Evolutionary conservation across 495 filamentous ascomycete species (phyloP), one percentile per base, ranked within the genome.

Genomic region (Friedmanniomyces endolithicus): DNA sequence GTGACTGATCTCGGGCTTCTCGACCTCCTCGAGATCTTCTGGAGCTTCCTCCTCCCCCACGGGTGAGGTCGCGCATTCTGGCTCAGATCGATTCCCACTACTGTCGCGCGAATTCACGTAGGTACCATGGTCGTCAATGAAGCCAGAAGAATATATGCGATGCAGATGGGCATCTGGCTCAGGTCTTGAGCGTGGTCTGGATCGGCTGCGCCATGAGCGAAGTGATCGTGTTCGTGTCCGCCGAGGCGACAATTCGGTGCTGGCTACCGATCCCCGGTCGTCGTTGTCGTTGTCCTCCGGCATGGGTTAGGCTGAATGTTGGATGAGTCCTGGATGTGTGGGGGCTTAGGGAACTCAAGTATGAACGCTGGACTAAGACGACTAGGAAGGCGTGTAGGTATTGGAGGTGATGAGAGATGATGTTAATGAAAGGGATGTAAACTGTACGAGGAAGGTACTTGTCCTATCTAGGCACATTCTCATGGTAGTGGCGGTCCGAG

Each of bases 81-180:
- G 50, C 41, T 31, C 20, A 7, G 22, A 3, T 47, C 2, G 16
- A 41, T 47, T n/a, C n/a, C n/a, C n/a, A n/a, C n/a, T 6, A 20
- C 12, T 23, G 24, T 47, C 17, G 39, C 3, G 39, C 3, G 19
- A 3, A 16, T 47, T 14, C 6, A 29, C 14, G 50, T 59, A 54
- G 1, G 48, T 49, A 11, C 27, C 40, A 20, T 55, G 46, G 25
- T 50, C 31, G 34, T 59, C 57, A 11, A 17, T 43, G 24, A 58
- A 58, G 3, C 56, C 51, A 11, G 41, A 14, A 27, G 56, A 58
- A 19, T 53, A 54, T 1, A 59, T 48, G 29, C 45, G 57, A 27
- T 51, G 57, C 22, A 59, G 39, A 23, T 43, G 39, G 4, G 51
- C 45, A 20, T 56, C 57, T 3, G 43, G 44, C 17, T 31, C 40